These are phyloP conservation scores for Pyracantha coccinea DNA, from an alignment of 331 rosid genomes.

Conservation along the genomic window DNA sequence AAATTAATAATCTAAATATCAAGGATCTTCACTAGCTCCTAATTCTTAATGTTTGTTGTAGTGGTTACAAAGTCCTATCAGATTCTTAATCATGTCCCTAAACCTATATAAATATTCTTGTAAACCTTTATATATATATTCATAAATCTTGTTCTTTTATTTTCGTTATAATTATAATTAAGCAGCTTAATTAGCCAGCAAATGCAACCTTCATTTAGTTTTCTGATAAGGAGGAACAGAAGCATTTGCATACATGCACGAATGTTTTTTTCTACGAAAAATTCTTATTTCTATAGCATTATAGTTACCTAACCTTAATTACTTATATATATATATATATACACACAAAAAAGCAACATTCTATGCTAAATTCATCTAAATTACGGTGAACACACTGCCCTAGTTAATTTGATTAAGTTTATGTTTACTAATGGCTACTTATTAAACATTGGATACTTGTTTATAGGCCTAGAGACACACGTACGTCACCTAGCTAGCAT, in stretches of 20 bases:
- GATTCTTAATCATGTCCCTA: neutral
- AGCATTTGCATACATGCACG: neutral
- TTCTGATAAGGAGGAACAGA: neutral
- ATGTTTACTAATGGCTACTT: neutral
- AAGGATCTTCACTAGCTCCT: neutral
- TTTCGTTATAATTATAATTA: no score
- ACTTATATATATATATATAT: no score
- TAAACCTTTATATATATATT: neutral
- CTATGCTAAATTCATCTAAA: no score
- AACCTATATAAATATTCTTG: neutral
- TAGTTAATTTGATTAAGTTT: no score
- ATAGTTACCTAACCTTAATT: no score
- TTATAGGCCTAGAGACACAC: neutral
- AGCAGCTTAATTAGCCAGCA: neutral
- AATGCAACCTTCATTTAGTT: neutral
- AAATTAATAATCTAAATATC: neutral
- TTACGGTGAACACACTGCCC: no score
- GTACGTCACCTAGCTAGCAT: neutral
- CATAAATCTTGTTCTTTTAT: neutral
- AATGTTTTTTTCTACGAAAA: no score
- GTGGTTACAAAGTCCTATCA: neutral
- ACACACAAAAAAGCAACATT: no score
- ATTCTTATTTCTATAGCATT: no score
- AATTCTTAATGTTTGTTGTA: neutral
- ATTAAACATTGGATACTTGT: neutral